phyloP scores from a whole-genome alignment of 805 yeast species.

The Candida insectalens region DNA sequence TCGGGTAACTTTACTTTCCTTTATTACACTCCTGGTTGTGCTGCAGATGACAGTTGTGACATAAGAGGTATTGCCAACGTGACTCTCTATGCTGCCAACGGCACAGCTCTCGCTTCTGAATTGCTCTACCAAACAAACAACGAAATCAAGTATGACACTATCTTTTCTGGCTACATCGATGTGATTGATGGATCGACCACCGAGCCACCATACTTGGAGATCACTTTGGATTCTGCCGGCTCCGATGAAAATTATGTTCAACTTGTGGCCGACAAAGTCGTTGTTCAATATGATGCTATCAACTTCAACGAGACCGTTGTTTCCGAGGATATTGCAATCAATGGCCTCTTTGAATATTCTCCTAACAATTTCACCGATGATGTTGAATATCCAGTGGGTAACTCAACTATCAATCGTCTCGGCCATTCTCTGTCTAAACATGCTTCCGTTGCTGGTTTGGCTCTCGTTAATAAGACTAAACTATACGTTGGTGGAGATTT shows the following conservation, averaged over 20 bases:
- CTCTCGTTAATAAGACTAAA: slow-evolving; percentile 20
- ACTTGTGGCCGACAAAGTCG: slow-evolving; percentile 58
- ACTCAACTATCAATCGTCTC: slow-evolving; percentile 34
- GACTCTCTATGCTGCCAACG: slow-evolving; percentile 44
- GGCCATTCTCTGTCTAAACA: slow-evolving; percentile 29
- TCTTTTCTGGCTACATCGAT: slow-evolving; percentile 62
- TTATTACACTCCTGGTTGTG: slow-evolving; percentile 84
- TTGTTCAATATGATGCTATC: slow-evolving; percentile 8
- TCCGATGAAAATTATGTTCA: slow-evolving; percentile 26
- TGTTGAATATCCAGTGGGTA: slow-evolving; percentile 28
- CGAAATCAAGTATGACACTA: slow-evolving; percentile 67
- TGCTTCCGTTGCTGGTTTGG: slow-evolving; percentile 30
- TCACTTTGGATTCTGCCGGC: slow-evolving; percentile 28
- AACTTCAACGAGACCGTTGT: slow-evolving; percentile 3
- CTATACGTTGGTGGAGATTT: slow-evolving; percentile 43
- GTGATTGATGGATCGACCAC: slow-evolving; percentile 26
- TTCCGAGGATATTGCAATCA: slow-evolving; percentile 29
- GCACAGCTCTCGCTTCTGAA: slow-evolving; percentile 29
- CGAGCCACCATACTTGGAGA: slow-evolving; percentile 27
- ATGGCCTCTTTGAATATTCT: slow-evolving; percentile 81
- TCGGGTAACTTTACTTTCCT: slow-evolving; percentile 69
- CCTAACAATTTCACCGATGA: slow-evolving; percentile 47
- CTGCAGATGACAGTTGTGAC: slow-evolving; percentile 53
- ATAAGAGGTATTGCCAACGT: slow-evolving; percentile 73
- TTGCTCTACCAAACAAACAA: slow-evolving; percentile 73